Conservation (phyloP, 164 flowering plant species). For the Aristolochia fimbriata region DNA sequence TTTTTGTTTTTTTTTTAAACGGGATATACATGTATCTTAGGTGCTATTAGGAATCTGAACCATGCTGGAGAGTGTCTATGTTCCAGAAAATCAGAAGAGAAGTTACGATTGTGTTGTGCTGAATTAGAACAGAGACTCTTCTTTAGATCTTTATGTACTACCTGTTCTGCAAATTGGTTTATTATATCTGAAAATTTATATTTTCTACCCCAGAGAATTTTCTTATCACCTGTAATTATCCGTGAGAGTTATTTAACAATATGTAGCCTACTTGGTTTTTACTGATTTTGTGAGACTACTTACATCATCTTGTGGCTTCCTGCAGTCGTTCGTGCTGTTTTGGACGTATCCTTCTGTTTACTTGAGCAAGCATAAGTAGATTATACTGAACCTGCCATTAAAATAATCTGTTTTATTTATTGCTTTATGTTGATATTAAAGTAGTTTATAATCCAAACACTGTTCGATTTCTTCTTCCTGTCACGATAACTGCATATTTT, state of each 20-base stretch:
- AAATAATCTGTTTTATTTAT: neutral
- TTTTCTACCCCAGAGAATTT: neutral
- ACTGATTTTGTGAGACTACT: neutral
- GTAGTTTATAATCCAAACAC: neutral
- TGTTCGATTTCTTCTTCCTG: neutral
- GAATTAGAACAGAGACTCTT: too few species aligned
- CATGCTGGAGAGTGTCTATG: too few species aligned
- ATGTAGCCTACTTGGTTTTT: neutral
- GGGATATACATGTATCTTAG: neutral
- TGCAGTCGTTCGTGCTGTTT: conserved; percentile 97
- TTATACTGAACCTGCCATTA: neutral
- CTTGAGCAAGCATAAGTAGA: neutral
- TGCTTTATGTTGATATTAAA: neutral
- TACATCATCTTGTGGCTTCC: conserved; percentile 1
- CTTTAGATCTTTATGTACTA: too few species aligned
- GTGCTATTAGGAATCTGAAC: too few species aligned
- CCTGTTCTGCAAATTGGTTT: neutral
- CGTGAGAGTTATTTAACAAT: neutral
- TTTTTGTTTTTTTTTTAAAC: too few species aligned
- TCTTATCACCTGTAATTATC: neutral
- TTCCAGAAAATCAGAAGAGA: too few species aligned
- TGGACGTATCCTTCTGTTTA: conserved; percentile 89
- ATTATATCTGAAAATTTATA: neutral
- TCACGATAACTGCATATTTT: neutral
- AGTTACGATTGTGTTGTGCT: too few species aligned